Evolutionary conservation across 768 basidiomycete species (phyloP), one percentile per base, ranked within the genome.

Genomic region (Pholiota conissans): DNA sequence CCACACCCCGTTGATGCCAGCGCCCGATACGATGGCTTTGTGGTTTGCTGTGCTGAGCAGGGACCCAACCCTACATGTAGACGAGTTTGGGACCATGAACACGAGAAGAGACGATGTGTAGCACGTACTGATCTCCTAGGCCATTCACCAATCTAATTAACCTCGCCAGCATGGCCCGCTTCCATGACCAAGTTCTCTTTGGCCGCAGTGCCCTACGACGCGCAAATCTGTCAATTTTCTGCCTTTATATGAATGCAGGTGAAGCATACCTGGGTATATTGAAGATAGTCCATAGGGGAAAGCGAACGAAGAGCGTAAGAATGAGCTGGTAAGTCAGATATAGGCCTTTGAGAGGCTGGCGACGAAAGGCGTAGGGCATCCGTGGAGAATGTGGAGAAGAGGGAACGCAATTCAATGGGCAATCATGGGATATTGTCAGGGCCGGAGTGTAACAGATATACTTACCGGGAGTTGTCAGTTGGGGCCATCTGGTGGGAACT

Each of bases 261-360:
- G 32, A 8, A 46, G 37, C 57, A 53, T 62, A 77, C 78, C 67
- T 73, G 32, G 74, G 73, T 47, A 75, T 59, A 27, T 75, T 71
- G 16, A 74, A 56, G 6, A 84, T 52, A 18, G 71, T 60, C 82
- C 84, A 84, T 45, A 77, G 61, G 2, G 84, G 84, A 47, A 83
- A 46, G 27, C 77, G 76, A 30, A 85, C 32, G 37, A 81, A 71
- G 32, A 76, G 52, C 5, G 75, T 75, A 52, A 65, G 62, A 14
- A 79, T 29, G 18, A 79, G 46, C 48, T 77, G 73, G 62, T 80
- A 82, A 5, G 70, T 64, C 26, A 84, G 62, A 66, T 81, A 84
- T 30, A 83, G 54, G 8, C 67, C 71, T 63, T 82, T 84, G 67
- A 80, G 64, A 8, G 84, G 82, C 60, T 84, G 84, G 46, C 73